Evolutionary conservation across 2,329 filamentous ascomycete genomes (phyloP), one percentile per base, ranked within the genome.

Genomic region (Arthrobotrys entomopaga): DNA sequence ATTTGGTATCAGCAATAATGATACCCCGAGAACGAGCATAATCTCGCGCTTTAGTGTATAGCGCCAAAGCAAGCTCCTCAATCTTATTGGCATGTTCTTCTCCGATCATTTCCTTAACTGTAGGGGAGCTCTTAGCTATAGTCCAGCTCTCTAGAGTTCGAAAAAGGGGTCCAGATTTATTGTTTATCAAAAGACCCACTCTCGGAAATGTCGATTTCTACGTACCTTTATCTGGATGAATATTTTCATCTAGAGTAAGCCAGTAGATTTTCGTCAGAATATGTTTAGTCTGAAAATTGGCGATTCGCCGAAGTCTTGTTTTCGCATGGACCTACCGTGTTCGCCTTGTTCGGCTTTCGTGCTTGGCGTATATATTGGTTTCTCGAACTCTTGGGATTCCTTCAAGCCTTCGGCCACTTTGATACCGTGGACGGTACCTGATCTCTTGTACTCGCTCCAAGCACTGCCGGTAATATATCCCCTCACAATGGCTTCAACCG

Each of bases 391-490:
- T 81, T 90, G 85, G 78, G 88, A 92, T 81, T 91, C 90, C 79
- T 85, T 82, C 76, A 97, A 83, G 0, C 91, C 92, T 2, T 84
- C 82, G 0, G 90, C 87, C 77, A 92, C 84, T 15, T 85, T 80
- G 77, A 93, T 89, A 20, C 92, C 91, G 82, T 96, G 91, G 15
- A 96, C 90, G 0, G 92, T 96, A 60, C 91, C 90, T 19, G 82
- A 85, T 77, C 86, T 85, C 80, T 87, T 83, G 83, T 95, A 91
- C 83, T 96, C 92, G 43, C 85, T 85, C 90, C 91, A 96, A 0
- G 91, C 92, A 52, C 88, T 91, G 49, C 93, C 93, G 4, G 93
- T 93, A 80, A 97, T 88, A 83, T 96, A 96, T 77, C 93, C 93
- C 69, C 92, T 88, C n/a, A 96, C 91, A 76, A 94, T 94, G 49